Conservation (phyloP, 352 stramenopile genomes). For the Phytopythium boreale region DNA sequence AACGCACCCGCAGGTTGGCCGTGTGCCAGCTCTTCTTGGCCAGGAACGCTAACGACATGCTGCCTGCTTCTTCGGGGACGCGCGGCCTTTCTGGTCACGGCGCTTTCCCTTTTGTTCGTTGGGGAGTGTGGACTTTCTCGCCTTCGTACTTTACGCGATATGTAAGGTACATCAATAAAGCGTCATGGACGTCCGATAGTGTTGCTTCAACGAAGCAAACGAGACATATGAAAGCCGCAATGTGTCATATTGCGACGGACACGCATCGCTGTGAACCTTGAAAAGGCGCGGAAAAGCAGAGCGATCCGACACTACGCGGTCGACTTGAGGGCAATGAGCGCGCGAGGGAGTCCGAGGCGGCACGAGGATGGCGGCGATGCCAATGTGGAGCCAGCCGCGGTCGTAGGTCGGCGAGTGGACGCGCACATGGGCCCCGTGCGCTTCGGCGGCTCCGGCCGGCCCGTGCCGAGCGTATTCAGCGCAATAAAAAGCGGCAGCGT, state of each 20-base stretch:
- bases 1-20: conserved; percentile 88
- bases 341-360: background rate
- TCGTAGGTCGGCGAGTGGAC: conserved; percentile 32
- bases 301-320: background rate
- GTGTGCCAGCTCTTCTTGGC: conserved; percentile 98
- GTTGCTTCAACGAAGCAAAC: too few relatives aligned
- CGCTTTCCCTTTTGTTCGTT: background rate
- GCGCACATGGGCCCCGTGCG: conserved; percentile 47
- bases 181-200: background rate
- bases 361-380: background rate
- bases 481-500: background rate
- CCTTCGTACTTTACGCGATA: too few relatives aligned
- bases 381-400: conserved; percentile 4
- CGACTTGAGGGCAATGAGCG: background rate
- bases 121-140: too few relatives aligned
- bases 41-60: conserved; percentile 91
- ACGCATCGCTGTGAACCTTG: background rate
- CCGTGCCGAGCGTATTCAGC: conserved; percentile 25
- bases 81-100: background rate
- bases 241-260: background rate
- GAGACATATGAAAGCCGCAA: too few relatives aligned
- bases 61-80: conserved; percentile 1
- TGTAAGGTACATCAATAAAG: too few relatives aligned
- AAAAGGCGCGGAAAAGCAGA: background rate
- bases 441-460: conserved; percentile 42